These are phyloP conservation scores for Strobilomyces confusus DNA, from an alignment of 768 basidiomycete genomes.

Conservation along the genomic window DNA sequence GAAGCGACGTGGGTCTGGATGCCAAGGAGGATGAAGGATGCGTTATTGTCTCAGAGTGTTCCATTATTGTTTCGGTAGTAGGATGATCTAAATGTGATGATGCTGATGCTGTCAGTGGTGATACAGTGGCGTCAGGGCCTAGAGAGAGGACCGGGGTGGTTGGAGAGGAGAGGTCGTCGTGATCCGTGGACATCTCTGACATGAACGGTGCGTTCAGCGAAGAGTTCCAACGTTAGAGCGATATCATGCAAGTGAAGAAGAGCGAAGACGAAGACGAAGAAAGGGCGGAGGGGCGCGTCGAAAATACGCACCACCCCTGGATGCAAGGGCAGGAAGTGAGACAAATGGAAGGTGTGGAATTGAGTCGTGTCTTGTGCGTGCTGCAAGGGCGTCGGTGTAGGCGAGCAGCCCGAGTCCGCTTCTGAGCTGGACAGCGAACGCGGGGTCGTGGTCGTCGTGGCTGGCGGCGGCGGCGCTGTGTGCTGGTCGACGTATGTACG, in stretches of 20 bases:
- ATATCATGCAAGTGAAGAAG: constrained; percentile 18
- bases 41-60: constrained; percentile 16
- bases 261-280: neutral
- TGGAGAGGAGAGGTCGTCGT: constrained; percentile 19
- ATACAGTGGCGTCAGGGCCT: constrained; percentile 23
- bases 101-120: constrained; percentile 18
- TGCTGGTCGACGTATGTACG: constrained; percentile 13
- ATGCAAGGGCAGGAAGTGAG: constrained; percentile 8
- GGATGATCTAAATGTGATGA: constrained; percentile 21
- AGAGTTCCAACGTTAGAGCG: constrained; percentile 10
- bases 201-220: constrained; percentile 9
- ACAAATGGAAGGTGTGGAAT: neutral
- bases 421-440: neutral
- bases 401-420: neutral
- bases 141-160: constrained; percentile 10
- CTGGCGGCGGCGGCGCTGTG: constrained; percentile 10
- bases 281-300: constrained; percentile 5
- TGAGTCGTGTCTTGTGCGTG: neutral
- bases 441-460: constrained; percentile 4
- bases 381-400: neutral
- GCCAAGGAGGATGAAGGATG: constrained; percentile 11
- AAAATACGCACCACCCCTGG: constrained; percentile 5
- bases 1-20: constrained; percentile 21
- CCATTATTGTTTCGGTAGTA: constrained; percentile 20
- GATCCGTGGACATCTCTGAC: constrained; percentile 26